phyloP scores from a whole-genome alignment of 2,329 filamentous ascomycete species.

The Colletotrichum siamense region DNA sequence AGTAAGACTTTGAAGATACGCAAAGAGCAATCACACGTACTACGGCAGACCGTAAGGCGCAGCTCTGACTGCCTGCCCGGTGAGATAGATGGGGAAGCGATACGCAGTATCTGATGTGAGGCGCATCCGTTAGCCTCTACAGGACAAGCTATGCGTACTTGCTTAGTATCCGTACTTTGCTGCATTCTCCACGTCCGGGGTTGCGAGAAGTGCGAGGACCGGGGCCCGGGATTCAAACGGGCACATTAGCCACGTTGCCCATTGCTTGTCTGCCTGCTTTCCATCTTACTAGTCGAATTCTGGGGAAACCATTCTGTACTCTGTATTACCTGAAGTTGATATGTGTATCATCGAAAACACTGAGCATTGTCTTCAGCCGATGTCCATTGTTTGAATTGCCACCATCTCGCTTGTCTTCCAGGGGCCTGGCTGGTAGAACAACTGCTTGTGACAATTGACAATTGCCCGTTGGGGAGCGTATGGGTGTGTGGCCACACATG shows the following conservation, averaged over 20 bases:
- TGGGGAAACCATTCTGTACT: neutral
- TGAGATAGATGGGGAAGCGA: neutral
- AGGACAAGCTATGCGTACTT: neutral
- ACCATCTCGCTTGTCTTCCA: neutral
- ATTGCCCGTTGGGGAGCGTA: neutral
- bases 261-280: neutral
- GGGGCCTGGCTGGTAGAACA: neutral
- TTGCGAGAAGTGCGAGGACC: neutral
- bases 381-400: neutral
- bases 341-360: neutral
- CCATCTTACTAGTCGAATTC: neutral
- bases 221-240: neutral
- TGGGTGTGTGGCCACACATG: neutral
- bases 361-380: neutral
- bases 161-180: neutral
- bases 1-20: neutral
- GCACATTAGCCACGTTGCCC: neutral
- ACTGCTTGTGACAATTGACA: neutral
- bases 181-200: neutral
- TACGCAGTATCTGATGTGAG: neutral
- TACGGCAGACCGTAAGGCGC: neutral
- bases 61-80: neutral
- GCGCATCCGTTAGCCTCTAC: neutral
- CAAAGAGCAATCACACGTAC: neutral
- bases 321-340: neutral